Percentiles rank a stretch among this genome's conserved stretches.
phyloP scores from a whole-genome alignment of 305 asterid species.

The Petunia hybrid region DNA sequence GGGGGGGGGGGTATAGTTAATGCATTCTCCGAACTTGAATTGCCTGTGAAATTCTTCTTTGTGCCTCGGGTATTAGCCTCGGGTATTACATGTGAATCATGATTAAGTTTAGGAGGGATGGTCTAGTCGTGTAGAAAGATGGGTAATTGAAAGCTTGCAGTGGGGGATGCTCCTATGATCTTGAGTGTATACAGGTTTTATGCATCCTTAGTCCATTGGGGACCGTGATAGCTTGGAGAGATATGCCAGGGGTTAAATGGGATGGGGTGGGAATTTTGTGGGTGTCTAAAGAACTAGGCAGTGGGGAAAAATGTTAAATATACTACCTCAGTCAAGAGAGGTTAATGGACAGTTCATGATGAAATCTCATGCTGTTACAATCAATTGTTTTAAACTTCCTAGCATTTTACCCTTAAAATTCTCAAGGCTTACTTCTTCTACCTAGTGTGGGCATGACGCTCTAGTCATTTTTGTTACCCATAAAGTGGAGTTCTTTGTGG shows the following conservation, averaged over 20 bases:
- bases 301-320: neutral
- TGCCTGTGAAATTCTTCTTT: neutral
- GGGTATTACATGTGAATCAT: constrained; percentile 13
- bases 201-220: neutral
- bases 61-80: neutral
- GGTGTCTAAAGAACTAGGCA: neutral
- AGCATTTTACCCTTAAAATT: constrained; percentile 8
- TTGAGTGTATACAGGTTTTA: neutral
- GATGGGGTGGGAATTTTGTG: neutral
- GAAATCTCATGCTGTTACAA: constrained; percentile 9
- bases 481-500: constrained; percentile 11
- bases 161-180: neutral
- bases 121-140: neutral
- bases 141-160: neutral
- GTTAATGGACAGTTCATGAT: neutral
- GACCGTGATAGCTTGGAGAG: neutral
- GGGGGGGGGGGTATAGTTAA: neutral
- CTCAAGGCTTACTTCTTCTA: constrained; percentile 13
- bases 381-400: neutral
- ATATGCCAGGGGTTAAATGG: neutral
- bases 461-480: constrained; percentile 1
- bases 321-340: neutral
- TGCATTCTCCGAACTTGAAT: neutral
- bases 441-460: neutral
- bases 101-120: neutral